phyloP scores from a whole-genome alignment of 2,329 filamentous ascomycete species.

The Colletotrichum sp. region DNA sequence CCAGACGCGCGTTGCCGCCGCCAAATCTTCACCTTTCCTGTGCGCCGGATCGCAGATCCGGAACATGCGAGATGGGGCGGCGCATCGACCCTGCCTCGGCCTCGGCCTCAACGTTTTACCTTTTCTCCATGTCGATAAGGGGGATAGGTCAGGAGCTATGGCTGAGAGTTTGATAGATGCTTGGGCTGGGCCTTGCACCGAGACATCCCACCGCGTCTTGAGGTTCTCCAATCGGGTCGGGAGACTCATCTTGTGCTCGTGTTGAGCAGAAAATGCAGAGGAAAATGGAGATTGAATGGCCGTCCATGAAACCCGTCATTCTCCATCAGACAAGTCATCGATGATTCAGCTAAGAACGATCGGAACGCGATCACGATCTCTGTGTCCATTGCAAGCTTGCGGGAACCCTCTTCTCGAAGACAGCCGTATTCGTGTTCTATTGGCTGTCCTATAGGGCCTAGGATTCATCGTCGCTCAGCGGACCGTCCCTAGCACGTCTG shows the following conservation, averaged over 20 bases:
- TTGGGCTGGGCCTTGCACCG: not conserved
- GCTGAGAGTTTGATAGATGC: not conserved
- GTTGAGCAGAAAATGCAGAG: not conserved
- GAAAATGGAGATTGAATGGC: not conserved
- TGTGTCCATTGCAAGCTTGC: not conserved
- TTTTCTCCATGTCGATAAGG: not conserved
- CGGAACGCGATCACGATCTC: not conserved
- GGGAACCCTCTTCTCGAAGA: not conserved
- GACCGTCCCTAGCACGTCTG: not conserved
- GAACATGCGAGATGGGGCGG: not conserved
- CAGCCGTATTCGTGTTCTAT: not conserved
- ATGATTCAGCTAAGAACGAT: not conserved
- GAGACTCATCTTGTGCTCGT: not conserved
- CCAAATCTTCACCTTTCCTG: not conserved
- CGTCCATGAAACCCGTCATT: not conserved
- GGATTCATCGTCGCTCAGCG: not conserved
- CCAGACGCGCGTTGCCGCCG: not conserved
- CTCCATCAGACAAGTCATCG: not conserved
- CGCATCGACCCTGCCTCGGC: not conserved
- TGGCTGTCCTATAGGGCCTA: not conserved
- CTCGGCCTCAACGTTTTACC: not conserved
- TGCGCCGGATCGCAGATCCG: not conserved
- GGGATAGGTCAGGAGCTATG: not conserved
- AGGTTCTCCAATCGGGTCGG: not conserved
- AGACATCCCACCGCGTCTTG: not conserved